Conservation (phyloP, 1,139 yeast species). For the Geotrichum restrictum region DNA sequence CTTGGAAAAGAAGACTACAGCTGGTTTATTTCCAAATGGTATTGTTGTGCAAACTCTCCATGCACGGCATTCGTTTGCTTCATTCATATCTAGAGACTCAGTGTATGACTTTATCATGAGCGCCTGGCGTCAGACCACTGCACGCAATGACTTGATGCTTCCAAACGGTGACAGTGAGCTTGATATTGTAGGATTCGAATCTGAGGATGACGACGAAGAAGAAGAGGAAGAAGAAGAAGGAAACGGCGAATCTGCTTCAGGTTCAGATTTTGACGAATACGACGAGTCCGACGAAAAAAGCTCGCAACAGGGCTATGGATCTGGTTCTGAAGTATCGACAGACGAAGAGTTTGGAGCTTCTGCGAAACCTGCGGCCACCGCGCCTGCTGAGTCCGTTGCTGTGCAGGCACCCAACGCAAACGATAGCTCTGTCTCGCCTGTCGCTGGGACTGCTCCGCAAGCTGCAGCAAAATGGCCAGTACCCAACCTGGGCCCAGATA, state of each 20-base stretch:
- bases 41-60: slow-evolving; percentile 65
- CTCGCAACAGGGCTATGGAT: neutral
- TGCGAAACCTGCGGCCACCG: slow-evolving; percentile 19
- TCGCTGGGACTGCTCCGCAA: neutral
- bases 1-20: slow-evolving; percentile 78
- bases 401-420: slow-evolving; percentile 19
- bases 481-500: slow-evolving; percentile 49
- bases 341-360: slow-evolving; percentile 28
- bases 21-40: slow-evolving; percentile 89
- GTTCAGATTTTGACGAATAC: slow-evolving; percentile 25
- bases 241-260: slow-evolving; percentile 21
- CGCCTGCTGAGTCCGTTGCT: slow-evolving; percentile 24
- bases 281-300: slow-evolving; percentile 27
- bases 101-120: slow-evolving; percentile 61
- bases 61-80: slow-evolving; percentile 71
- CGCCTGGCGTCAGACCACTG: slow-evolving; percentile 38
- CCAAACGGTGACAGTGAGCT: neutral
- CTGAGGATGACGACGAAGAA: slow-evolving; percentile 1
- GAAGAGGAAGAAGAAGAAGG: slow-evolving; percentile 6
- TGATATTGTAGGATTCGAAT: neutral
- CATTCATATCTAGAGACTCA: slow-evolving; percentile 77
- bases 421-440: slow-evolving; percentile 17
- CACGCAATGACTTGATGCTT: slow-evolving; percentile 8
- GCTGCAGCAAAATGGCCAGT: slow-evolving; percentile 33
- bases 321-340: slow-evolving; percentile 14